Percentiles rank a stretch among this genome's conserved stretches.
These are phyloP conservation scores for Botrytis medusae DNA, from an alignment of 2,329 filamentous ascomycete genomes.

Conservation along the genomic window DNA sequence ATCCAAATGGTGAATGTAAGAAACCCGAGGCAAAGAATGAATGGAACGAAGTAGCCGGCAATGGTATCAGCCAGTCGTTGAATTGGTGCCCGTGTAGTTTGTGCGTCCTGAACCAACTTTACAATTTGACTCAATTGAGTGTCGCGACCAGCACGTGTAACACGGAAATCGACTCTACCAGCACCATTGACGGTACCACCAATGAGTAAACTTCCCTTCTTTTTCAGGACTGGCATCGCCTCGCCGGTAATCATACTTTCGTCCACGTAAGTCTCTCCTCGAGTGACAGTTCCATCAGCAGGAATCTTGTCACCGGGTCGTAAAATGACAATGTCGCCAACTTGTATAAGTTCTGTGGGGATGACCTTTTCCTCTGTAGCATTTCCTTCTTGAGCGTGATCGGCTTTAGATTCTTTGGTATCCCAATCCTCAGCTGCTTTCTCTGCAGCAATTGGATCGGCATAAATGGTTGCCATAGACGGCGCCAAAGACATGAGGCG, in stretches of 20 bases:
- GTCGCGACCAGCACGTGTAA: slow-evolving; percentile 88
- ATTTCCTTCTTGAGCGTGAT: slow-evolving; percentile 50
- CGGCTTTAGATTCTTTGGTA: slow-evolving; percentile 47
- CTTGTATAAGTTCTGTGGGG: slow-evolving; percentile 89
- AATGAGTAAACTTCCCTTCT: slow-evolving; percentile 74
- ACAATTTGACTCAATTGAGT: slow-evolving; percentile 98
- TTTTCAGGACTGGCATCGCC: slow-evolving; percentile 91
- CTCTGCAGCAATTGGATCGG: slow-evolving; percentile 87
- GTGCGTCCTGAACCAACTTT: slow-evolving; percentile 95
- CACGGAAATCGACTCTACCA: slow-evolving; percentile 86
- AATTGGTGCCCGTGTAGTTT: slow-evolving; percentile 91
- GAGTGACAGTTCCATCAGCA: slow-evolving; percentile 82
- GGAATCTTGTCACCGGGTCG: slow-evolving; percentile 96
- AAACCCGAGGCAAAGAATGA: slow-evolving; percentile 80
- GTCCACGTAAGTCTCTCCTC: slow-evolving; percentile 90
- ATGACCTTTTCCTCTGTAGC: slow-evolving; percentile 81
- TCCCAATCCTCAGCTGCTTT: slow-evolving; percentile 84
- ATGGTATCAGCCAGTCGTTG: slow-evolving; percentile 88
- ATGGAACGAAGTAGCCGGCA: slow-evolving; percentile 90
- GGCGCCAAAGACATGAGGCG: slow-evolving; percentile 93
- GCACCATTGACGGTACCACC: slow-evolving; percentile 95
- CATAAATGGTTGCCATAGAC: slow-evolving; percentile 95
- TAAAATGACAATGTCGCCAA: slow-evolving; percentile 89
- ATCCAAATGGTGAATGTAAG: slow-evolving; percentile 91
- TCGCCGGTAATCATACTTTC: slow-evolving; percentile 99